These are phyloP conservation scores for Lomentospora prolificans DNA, from an alignment of 2,329 filamentous ascomycete genomes.

Conservation along the genomic window DNA sequence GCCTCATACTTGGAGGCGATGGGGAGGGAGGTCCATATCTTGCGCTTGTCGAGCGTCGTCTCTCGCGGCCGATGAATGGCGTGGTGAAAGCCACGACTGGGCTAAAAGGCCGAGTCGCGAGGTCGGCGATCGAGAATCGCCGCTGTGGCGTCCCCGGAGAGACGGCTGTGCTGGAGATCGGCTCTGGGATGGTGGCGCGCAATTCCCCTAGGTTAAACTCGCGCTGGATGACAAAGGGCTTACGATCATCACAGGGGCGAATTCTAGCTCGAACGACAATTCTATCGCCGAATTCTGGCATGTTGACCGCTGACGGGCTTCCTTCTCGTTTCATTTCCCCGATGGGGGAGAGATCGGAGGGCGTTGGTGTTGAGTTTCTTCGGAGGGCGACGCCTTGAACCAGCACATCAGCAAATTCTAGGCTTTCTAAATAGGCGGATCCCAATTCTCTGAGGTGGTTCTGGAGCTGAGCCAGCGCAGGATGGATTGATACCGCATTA, in stretches of 20 bases:
- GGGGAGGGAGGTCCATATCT: slow-evolving; percentile 12
- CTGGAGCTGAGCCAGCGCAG: slow-evolving; percentile 15
- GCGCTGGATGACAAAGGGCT: slow-evolving; percentile 37
- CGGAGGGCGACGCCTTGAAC: slow-evolving; percentile 18
- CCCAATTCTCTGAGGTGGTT: slow-evolving; percentile 16
- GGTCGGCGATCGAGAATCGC: slow-evolving; percentile 9
- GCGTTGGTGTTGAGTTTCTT: slow-evolving; percentile 9
- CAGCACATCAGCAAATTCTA: slow-evolving; percentile 15
- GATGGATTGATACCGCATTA: slow-evolving; percentile 13
- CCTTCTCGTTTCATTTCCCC: neutral
- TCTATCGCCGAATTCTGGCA: slow-evolving; percentile 4
- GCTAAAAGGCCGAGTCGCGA: neutral
- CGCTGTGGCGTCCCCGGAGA: slow-evolving; percentile 5
- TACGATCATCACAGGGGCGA: slow-evolving; percentile 27
- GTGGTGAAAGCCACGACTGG: neutral
- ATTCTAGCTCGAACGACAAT: slow-evolving; percentile 34
- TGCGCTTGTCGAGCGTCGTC: slow-evolving; percentile 17
- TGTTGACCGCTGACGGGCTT: neutral
- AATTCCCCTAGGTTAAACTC: slow-evolving; percentile 40
- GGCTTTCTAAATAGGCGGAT: slow-evolving; percentile 11
- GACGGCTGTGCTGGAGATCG: too few relatives aligned
- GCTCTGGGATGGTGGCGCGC: slow-evolving; percentile 31
- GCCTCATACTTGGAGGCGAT: neutral
- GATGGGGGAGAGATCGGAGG: neutral
- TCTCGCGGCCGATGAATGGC: slow-evolving; percentile 8